phyloP scores from a whole-genome alignment of 169 alveolate species.

The Plasmodium malariae region DNA sequence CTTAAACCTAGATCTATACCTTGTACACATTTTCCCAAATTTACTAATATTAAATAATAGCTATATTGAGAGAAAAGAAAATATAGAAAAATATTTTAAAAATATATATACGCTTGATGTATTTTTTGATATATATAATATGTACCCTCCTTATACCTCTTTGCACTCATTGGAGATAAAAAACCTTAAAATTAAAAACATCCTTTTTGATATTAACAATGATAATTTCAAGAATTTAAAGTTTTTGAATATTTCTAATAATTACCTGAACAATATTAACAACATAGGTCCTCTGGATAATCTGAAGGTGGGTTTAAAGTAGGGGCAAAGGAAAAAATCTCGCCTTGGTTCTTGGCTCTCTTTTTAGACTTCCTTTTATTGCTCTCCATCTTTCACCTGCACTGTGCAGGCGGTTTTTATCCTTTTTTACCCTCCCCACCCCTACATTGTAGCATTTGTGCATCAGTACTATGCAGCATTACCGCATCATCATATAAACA shows the following conservation, averaged over 20 bases:
- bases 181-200: constrained; percentile 45
- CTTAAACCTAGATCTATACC: constrained; percentile 32
- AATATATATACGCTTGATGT: constrained; percentile 52
- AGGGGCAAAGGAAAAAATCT: too few relatives aligned
- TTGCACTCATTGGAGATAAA: constrained; percentile 34
- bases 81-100: constrained; percentile 34
- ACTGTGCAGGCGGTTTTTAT: background rate
- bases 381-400: background rate
- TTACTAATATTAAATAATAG: constrained; percentile 39
- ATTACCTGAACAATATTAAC: constrained; percentile 31
- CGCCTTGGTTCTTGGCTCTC: background rate
- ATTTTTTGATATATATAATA: constrained; percentile 43
- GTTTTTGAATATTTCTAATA: constrained; percentile 30
- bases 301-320: constrained; percentile 39
- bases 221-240: constrained; percentile 27
- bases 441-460: too few relatives aligned
- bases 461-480: background rate
- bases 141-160: constrained; percentile 70
- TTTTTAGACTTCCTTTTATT: background rate
- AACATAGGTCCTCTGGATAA: constrained; percentile 58
- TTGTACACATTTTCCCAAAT: constrained; percentile 46
- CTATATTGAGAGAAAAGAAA: constrained; percentile 17
- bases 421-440: background rate
- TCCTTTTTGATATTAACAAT: constrained; percentile 51
- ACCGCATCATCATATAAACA: too few relatives aligned